phyloP scores from a whole-genome alignment of 192 early-diverging fungal genomes.

The Dissophora globulifera region DNA sequence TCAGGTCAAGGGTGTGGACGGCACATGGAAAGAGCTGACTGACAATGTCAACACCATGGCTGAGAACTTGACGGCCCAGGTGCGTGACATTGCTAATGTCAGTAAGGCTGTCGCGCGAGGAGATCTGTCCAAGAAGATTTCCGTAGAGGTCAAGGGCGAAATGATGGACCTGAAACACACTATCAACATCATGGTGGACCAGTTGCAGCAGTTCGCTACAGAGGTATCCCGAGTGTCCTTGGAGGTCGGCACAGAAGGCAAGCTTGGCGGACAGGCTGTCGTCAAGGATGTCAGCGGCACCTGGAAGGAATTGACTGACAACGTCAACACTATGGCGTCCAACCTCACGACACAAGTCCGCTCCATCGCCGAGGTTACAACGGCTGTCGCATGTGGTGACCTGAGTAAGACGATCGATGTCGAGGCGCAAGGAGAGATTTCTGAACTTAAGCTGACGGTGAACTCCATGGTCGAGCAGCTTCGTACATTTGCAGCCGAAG shows the following conservation, averaged over 20 bases:
- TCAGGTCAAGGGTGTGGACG: conserved; percentile 7
- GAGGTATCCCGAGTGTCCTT: conserved; percentile 1
- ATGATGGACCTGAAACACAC: conserved; percentile 3
- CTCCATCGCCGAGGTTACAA: no score
- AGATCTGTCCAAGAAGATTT: conserved; percentile 1
- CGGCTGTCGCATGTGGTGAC: no score
- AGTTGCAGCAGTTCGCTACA: background rate
- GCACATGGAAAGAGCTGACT: conserved; percentile 10
- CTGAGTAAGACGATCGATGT: no score
- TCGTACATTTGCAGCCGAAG: no score
- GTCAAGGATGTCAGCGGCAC: background rate
- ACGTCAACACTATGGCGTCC: no score
- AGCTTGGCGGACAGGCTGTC: conserved; percentile 4
- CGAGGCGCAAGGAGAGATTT: no score
- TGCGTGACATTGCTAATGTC: conserved; percentile 2
- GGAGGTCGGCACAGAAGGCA: conserved; percentile 9
- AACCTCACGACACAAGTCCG: no score
- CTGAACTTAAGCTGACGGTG: no score
- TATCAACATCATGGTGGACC: conserved; percentile 1
- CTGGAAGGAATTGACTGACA: no score
- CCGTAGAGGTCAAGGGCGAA: background rate
- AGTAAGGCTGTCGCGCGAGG: background rate
- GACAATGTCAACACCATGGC: conserved; percentile 19
- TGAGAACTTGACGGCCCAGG: background rate
- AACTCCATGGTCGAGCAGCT: no score